Evolutionary conservation across 352 stramenopile genomes (phyloP), one percentile per base, ranked within the genome.

Genomic region (Globisporangium solare): DNA sequence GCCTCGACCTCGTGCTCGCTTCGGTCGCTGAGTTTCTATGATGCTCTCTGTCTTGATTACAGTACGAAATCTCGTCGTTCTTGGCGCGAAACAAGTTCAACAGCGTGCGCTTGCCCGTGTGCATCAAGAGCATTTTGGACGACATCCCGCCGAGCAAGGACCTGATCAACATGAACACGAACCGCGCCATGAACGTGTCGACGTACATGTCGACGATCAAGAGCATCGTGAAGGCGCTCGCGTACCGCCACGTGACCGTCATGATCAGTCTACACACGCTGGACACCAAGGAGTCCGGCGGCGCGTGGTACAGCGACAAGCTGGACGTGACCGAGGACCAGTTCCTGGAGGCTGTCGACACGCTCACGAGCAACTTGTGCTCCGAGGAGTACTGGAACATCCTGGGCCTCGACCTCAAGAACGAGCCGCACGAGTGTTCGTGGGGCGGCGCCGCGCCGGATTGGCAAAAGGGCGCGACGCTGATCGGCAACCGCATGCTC

Each of bases 241-340:
- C 67, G 3, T 90, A 90, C 24, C 77, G 80, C 1, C 67, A 86
- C 20, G 80, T 90, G 45, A 64, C 71, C 0, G 77, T 89, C 27
- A 68, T 89, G 57, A 84, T 89, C 60, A 88, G 76, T 77, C 37
- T 90, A 7, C 80, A 90, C 54, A 90, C 80, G 3, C 40, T 90
- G 3, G 63, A 65, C 14, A 52, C 70, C 2, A 80, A 72, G 42
- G 58, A 45, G 12, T 78, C 70, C 0, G 80, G 77, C 11, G 80
- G 77, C 18, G 71, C 67, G 0, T 90, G 80, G 80, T 90, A 71
- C 67, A 85, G 68, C 35, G 64, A 71, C 0, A 31, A 71, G 13
- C 43, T 82, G 3, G 77, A 62, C 15, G 70, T 88, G 11, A 66
- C 71, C 0, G 67, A 90, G 31, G 70, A 87, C 6, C 57, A 86